These are phyloP conservation scores for Flueggea neowawraea DNA, from an alignment of 441 rosid species.

Conservation along the genomic window DNA sequence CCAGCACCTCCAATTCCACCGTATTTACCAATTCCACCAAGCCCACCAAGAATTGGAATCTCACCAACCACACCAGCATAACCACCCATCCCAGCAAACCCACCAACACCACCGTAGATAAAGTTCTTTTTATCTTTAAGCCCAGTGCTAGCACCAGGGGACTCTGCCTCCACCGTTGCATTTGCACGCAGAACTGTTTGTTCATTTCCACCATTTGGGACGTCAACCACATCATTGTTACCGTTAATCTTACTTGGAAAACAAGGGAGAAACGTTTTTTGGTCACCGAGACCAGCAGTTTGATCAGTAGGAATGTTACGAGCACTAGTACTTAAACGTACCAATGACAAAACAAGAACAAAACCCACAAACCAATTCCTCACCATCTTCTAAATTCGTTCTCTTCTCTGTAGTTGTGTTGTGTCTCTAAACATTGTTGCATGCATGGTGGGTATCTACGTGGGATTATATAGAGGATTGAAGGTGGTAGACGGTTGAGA, in stretches of 20 bases:
- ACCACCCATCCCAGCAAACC: constrained; percentile 68
- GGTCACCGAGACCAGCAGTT: constrained; percentile 6
- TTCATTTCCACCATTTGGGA: constrained; percentile 14
- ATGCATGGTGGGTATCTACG: constrained; percentile 1
- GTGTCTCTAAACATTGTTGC: neutral
- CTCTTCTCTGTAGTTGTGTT: constrained; percentile 5
- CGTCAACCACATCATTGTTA: neutral
- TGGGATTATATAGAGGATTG: constrained; percentile 26
- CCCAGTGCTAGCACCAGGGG: constrained; percentile 21
- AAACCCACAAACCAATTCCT: constrained; percentile 8
- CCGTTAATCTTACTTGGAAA: constrained; percentile 6
- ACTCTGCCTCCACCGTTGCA: constrained; percentile 24
- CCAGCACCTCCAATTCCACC: constrained; percentile 48
- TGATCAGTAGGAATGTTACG: constrained; percentile 26
- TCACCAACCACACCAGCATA: constrained; percentile 54
- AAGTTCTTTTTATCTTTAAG: constrained; percentile 53
- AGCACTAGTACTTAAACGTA: constrained; percentile 46
- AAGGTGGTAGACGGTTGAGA: constrained; percentile 33
- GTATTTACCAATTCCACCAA: constrained; percentile 61
- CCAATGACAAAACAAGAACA: constrained; percentile 17
- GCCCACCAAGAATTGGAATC: constrained; percentile 36
- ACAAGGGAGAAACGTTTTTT: constrained; percentile 8
- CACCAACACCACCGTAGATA: constrained; percentile 67
- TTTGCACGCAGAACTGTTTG: constrained; percentile 27
- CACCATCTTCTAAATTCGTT: constrained; percentile 19